Evolutionary conservation across 768 basidiomycete species (phyloP).

Genomic region (Hygrocybe punicea): DNA sequence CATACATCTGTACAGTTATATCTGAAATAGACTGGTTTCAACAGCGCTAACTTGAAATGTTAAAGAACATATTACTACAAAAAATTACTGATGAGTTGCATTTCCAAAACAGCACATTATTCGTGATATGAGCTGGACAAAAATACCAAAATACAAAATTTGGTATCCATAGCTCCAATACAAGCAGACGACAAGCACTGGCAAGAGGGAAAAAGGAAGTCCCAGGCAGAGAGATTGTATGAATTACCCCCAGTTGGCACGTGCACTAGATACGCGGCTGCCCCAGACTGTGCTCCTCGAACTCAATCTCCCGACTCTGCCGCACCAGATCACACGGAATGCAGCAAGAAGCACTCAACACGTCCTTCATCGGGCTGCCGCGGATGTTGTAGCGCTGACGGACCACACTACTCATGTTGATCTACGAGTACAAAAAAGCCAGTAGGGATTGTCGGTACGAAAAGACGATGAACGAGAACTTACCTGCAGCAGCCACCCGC

Average conservation of each 20-base stretch:
- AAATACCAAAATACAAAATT: too few relatives aligned
- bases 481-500: constrained; percentile 4
- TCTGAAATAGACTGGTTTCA: too few relatives aligned
- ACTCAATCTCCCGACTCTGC: constrained; percentile 4
- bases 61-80: too few relatives aligned
- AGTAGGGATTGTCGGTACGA: not conserved
- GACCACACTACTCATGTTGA: not conserved
- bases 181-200: too few relatives aligned
- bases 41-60: too few relatives aligned
- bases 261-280: not conserved
- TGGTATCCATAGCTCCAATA: too few relatives aligned
- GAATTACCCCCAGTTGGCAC: not conserved
- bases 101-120: too few relatives aligned
- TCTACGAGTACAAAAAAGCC: not conserved
- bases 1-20: too few relatives aligned
- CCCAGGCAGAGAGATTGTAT: too few relatives aligned
- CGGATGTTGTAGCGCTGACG: constrained; percentile 5
- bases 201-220: too few relatives aligned
- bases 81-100: too few relatives aligned
- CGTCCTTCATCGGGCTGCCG: constrained; percentile 2
- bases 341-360: not conserved
- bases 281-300: constrained; percentile 3
- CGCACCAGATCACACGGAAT: constrained; percentile 3
- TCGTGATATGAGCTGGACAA: too few relatives aligned
- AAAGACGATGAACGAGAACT: not conserved